phyloP scores from a whole-genome alignment of 2,329 filamentous ascomycete species.

The Beauveria sp. region DNA sequence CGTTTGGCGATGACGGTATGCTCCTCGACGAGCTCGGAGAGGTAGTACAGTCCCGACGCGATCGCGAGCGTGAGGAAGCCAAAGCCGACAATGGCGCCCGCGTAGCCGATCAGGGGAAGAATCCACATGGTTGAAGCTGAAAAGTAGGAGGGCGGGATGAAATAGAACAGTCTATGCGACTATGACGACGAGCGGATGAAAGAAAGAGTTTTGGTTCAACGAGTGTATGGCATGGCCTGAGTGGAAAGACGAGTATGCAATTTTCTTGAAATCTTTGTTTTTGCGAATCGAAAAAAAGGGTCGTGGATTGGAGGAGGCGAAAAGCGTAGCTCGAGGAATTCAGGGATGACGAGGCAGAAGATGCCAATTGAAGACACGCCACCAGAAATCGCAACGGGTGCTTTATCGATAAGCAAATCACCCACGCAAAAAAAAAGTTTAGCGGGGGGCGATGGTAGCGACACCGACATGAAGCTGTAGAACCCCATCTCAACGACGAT shows the following conservation, averaged over 20 bases:
- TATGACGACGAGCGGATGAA: neutral
- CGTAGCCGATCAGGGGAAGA: constrained; percentile 81
- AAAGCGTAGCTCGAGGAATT: neutral
- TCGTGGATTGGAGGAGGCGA: neutral
- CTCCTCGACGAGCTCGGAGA: constrained; percentile 96
- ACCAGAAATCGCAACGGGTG: neutral
- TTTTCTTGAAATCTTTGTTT: too few relatives aligned
- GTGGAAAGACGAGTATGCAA: neutral
- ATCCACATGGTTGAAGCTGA: constrained; percentile 70
- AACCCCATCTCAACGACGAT: neutral
- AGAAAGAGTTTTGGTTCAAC: neutral
- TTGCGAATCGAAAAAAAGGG: neutral
- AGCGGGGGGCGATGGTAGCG: neutral
- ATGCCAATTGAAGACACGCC: neutral
- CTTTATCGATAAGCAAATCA: constrained; percentile 11
- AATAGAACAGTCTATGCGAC: neutral
- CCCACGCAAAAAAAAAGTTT: constrained; percentile 7
- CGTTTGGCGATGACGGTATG: constrained; percentile 90
- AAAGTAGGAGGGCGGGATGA: constrained; percentile 2
- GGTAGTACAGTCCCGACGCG: constrained; percentile 96
- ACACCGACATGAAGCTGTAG: neutral
- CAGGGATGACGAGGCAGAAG: constrained; percentile 2
- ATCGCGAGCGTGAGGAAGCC: constrained; percentile 91
- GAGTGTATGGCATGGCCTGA: constrained; percentile 7
- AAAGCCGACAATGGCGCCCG: constrained; percentile 83